Conservation (phyloP, 805 yeast genomes). For the Lipomyces kockii region DNA sequence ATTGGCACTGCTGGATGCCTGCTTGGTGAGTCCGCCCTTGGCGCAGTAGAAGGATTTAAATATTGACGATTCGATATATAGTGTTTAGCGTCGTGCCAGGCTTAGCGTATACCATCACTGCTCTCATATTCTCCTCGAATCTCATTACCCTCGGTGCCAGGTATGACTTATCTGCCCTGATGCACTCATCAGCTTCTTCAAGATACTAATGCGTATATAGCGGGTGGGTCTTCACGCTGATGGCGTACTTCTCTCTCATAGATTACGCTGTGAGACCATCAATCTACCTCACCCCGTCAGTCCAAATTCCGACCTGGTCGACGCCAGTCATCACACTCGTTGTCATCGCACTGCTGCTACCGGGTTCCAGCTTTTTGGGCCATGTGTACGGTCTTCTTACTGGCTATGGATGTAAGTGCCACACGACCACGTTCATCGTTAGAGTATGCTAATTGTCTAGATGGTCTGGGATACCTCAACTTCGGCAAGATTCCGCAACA, state of each 20-base stretch:
- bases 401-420: slow-evolving; percentile 30
- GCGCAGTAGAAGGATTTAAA: neutral
- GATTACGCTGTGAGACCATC: slow-evolving; percentile 29
- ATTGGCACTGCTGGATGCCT: slow-evolving; percentile 35
- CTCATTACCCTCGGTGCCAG: slow-evolving; percentile 28
- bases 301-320: slow-evolving; percentile 35
- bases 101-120: slow-evolving; percentile 22
- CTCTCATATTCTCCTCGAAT: slow-evolving; percentile 6
- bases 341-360: slow-evolving; percentile 30
- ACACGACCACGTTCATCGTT: neutral
- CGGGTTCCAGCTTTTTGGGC: slow-evolving; percentile 32
- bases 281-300: slow-evolving; percentile 23
- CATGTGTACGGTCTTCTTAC: slow-evolving; percentile 26
- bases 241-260: slow-evolving; percentile 35
- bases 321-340: slow-evolving; percentile 30
- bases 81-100: slow-evolving; percentile 32
- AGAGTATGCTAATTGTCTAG: neutral
- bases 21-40: slow-evolving; percentile 15
- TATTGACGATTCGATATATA: neutral
- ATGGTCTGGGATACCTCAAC: slow-evolving; percentile 32
- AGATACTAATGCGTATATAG: neutral
- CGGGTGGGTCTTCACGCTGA: slow-evolving; percentile 36
- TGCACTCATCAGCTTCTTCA: neutral
- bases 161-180: neutral
- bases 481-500: slow-evolving; percentile 26